Percentiles rank a stretch among this genome's conserved stretches.
phyloP scores from a whole-genome alignment of 2,329 filamentous ascomycete genomes.

The Polytolypa hystricis region DNA sequence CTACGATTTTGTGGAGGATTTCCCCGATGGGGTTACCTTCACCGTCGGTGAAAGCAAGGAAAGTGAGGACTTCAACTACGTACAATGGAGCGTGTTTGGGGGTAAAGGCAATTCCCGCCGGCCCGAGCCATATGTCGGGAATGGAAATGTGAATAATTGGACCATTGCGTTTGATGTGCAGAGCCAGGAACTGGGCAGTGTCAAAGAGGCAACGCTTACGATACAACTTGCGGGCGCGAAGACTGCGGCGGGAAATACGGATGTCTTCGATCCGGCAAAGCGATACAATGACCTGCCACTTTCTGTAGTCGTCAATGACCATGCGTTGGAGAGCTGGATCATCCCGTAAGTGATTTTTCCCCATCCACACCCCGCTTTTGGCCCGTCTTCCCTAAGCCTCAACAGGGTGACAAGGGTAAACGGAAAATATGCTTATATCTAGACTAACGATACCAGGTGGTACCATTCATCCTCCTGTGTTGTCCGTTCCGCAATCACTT shows the following conservation, averaged over 20 bases:
- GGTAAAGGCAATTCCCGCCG: slow-evolving; percentile 41
- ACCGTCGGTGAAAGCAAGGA: slow-evolving; percentile 43
- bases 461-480: slow-evolving; percentile 50
- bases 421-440: slow-evolving; percentile 5
- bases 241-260: slow-evolving; percentile 51
- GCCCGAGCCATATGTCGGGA: slow-evolving; percentile 32
- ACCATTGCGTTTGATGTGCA: slow-evolving; percentile 44
- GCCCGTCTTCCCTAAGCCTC: too few relatives aligned
- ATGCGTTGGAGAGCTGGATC: slow-evolving; percentile 40
- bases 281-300: slow-evolving; percentile 44
- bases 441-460: slow-evolving; percentile 30
- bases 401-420: too few relatives aligned
- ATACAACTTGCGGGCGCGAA: slow-evolving; percentile 54
- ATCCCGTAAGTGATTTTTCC: slow-evolving; percentile 42
- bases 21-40: slow-evolving; percentile 48
- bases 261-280: slow-evolving; percentile 45
- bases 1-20: slow-evolving; percentile 50
- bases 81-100: slow-evolving; percentile 56
- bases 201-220: slow-evolving; percentile 45
- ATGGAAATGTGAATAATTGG: slow-evolving; percentile 44
- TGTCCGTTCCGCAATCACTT: slow-evolving; percentile 48
- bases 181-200: slow-evolving; percentile 31
- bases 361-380: slow-evolving; percentile 7
- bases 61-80: slow-evolving; percentile 47
- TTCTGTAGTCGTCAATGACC: slow-evolving; percentile 38